A percentile compares a stretch with the other conserved stretches of the same genome.
phyloP scores from a whole-genome alignment of 352 stramenopile species.

The Phytophthora citricola region DNA sequence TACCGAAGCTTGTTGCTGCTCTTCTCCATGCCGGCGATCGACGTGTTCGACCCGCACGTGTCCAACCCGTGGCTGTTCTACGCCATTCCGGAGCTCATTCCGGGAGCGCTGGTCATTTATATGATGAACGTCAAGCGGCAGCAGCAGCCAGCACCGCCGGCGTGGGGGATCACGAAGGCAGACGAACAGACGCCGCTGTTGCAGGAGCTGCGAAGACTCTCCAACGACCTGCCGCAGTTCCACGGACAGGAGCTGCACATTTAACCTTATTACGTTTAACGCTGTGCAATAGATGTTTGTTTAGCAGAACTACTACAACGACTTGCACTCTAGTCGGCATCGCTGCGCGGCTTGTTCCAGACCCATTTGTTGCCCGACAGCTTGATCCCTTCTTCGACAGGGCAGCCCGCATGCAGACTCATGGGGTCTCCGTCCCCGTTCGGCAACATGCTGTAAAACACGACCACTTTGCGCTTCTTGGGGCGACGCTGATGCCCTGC shows the following conservation, averaged over 20 bases:
- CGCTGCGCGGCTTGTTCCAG: conserved; percentile 73
- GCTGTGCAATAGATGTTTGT: conserved; percentile 30
- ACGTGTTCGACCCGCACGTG: conserved; percentile 77
- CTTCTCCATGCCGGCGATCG: conserved; percentile 71
- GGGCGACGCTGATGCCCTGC: conserved; percentile 66
- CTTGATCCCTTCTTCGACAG: conserved; percentile 78
- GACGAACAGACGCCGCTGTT: conserved; percentile 67
- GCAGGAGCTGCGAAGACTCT: conserved; percentile 38
- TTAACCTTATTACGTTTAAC: conserved; percentile 33
- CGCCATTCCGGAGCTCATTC: conserved; percentile 74
- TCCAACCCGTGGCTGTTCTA: conserved; percentile 83
- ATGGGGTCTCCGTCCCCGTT: conserved; percentile 66
- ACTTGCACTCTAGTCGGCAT: conserved; percentile 6
- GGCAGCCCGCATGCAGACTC: conserved; percentile 74
- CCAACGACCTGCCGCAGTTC: conserved; percentile 58
- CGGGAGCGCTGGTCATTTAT: conserved; percentile 73
- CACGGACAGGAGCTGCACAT: conserved; percentile 66
- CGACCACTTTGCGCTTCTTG: conserved; percentile 78
- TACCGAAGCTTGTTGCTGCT: conserved; percentile 65
- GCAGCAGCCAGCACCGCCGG: conserved; percentile 10
- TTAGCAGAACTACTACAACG: neutral
- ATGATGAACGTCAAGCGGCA: conserved; percentile 82
- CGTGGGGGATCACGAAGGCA: conserved; percentile 32
- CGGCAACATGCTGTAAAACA: conserved; percentile 86
- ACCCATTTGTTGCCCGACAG: conserved; percentile 87